These are phyloP conservation scores for Pseudogymnoascus sp. DNA, from an alignment of 2,329 filamentous ascomycete genomes.

Conservation along the genomic window DNA sequence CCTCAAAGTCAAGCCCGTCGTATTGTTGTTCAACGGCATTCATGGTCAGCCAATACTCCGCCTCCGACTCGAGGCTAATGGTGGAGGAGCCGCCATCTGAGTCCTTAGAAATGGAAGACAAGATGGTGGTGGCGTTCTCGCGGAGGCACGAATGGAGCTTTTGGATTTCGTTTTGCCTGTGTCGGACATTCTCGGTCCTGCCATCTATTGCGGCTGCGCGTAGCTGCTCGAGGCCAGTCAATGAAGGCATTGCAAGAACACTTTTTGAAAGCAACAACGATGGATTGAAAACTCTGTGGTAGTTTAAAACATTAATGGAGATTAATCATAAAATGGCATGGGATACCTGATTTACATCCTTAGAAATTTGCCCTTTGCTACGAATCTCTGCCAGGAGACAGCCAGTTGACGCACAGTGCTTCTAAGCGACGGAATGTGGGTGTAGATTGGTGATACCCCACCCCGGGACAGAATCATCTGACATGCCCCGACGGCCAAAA, in stretches of 20 bases:
- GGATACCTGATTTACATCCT: not conserved
- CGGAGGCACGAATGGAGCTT: conserved; percentile 33
- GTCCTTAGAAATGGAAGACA: conserved; percentile 35
- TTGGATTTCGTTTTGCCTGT: conserved; percentile 39
- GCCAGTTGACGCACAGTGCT: not conserved
- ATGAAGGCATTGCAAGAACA: not conserved
- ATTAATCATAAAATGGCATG: not conserved
- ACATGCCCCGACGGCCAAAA: not conserved
- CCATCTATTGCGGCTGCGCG: conserved; percentile 34
- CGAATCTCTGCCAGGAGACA: not conserved
- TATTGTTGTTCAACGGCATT: conserved; percentile 34
- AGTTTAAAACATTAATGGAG: not conserved
- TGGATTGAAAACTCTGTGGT: not conserved
- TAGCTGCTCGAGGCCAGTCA: conserved; percentile 23
- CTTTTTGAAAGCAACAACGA: not conserved
- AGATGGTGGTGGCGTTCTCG: conserved; percentile 29
- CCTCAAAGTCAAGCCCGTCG: conserved; percentile 31
- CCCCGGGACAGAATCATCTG: not conserved
- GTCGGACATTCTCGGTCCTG: conserved; percentile 37
- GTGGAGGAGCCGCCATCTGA: conserved; percentile 19
- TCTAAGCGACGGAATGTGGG: not conserved
- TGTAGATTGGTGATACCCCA: not conserved
- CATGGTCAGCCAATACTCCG: conserved; percentile 36
- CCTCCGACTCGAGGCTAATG: conserved; percentile 31
- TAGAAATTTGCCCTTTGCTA: not conserved